Base-by-base conservation (phyloP, 257 asterid species). In the Agastache rugosa region DNA sequence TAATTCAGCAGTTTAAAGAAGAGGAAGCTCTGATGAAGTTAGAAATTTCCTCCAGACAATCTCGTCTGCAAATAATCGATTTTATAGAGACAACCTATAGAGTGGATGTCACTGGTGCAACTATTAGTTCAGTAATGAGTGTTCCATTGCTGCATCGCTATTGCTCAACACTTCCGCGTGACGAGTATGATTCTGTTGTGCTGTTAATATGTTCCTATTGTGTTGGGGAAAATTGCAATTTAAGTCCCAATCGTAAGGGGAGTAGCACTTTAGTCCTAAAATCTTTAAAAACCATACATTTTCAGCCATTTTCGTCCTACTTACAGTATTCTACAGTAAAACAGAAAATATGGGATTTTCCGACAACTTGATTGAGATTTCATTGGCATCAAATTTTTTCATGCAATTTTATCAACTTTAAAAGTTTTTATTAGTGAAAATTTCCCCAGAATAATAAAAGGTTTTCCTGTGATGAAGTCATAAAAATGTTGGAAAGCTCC, bases 121-220 rank as follows among this genome's bases (percentile, higher is more conserved):
- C 93, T 37, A 82, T 94, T 78, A 87, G 99, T 83, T 79, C 89
- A 51, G 85, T 87, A 27, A 83, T 81, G 73, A 94, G 99, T 82
- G 71, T 94, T 74, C 77, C 97, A 0, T 81, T 94, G 88, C 85
- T 94, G 79, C 91, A 92, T 83, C 96, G 47, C 78, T 94, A 90
- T 79, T 94, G 99, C 79, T 90, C 99, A 58, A 90, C 86, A 75
- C 99, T 94, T 75, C 94, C 93, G 15, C 96, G 71, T 78, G 99
- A 94, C 44, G 97, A 92, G 99, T 94, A 94, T 75, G 95, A 69
- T 77, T 64, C 69, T 72, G n/a, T 65, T 72, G 65, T 63, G 12
- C 53, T 47, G 63, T 76, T 60, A 19, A 53, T 82, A 72, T 67
- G 78, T 66, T 10, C 31, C 53, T 79, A 51, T 17, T 61, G 22